Conservation (phyloP, 805 yeast genomes). For the Candida tallmaniae region DNA sequence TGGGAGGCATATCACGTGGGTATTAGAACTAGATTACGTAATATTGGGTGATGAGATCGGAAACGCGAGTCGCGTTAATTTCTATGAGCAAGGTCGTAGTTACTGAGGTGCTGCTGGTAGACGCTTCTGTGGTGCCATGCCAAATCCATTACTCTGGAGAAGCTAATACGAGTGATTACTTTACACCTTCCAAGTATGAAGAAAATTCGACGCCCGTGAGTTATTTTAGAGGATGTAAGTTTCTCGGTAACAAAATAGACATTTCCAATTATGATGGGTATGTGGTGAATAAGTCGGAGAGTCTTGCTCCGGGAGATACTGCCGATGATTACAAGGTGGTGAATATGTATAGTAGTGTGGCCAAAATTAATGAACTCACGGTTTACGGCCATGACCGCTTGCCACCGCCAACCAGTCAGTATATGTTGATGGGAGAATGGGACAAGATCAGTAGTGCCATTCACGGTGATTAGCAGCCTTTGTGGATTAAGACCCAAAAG, state of each 20-base stretch:
- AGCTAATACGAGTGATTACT: conserved; percentile 28
- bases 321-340: conserved; percentile 16
- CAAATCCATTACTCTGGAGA: conserved; percentile 26
- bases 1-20: no score
- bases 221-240: conserved; percentile 32
- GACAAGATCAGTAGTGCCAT: conserved; percentile 14
- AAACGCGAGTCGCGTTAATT: background rate
- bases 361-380: conserved; percentile 18
- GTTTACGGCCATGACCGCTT: conserved; percentile 31
- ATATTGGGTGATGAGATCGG: background rate
- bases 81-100: conserved; percentile 6
- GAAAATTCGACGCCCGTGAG: conserved; percentile 18
- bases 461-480: background rate
- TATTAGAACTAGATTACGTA: background rate
- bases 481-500: background rate
- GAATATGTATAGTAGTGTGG: conserved; percentile 18
- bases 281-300: conserved; percentile 21
- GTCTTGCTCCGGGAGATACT: conserved; percentile 15
- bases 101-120: conserved; percentile 11
- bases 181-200: conserved; percentile 24
- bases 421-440: conserved; percentile 28
- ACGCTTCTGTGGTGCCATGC: conserved; percentile 24
- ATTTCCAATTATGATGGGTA: conserved; percentile 20
- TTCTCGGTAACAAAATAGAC: conserved; percentile 21
- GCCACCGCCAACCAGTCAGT: conserved; percentile 18